A percentile compares a stretch with the other conserved stretches of the same genome.
phyloP scores from a whole-genome alignment of 805 yeast genomes.

The Ogataea ramenticola region DNA sequence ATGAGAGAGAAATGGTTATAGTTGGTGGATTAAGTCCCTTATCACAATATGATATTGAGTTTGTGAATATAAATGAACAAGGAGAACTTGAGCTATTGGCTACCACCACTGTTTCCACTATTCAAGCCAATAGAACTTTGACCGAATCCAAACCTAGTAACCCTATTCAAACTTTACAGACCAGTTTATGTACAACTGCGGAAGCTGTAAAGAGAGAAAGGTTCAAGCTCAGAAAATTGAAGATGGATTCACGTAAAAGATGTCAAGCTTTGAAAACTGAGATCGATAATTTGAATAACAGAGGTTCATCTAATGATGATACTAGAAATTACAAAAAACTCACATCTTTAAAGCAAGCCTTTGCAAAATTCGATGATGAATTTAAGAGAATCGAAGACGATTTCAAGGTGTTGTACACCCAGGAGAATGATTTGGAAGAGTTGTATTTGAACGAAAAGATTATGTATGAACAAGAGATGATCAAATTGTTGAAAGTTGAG shows the following conservation, averaged over 20 bases:
- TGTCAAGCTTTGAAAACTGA: constrained; percentile 45
- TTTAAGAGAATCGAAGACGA: constrained; percentile 28
- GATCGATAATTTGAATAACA: constrained; percentile 43
- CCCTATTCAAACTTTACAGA: constrained; percentile 59
- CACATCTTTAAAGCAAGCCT: constrained; percentile 40
- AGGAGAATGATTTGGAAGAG: constrained; percentile 32
- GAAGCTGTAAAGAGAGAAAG: constrained; percentile 52
- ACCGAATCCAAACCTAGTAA: constrained; percentile 31
- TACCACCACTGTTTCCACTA: constrained; percentile 26
- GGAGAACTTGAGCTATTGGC: constrained; percentile 24
- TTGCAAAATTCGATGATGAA: constrained; percentile 31
- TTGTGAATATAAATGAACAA: constrained; percentile 27
- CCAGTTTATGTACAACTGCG: constrained; percentile 57
- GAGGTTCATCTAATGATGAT: constrained; percentile 44
- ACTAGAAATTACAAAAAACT: constrained; percentile 48
- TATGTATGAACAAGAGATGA: constrained; percentile 27
- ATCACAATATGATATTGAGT: constrained; percentile 55
- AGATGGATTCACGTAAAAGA: constrained; percentile 52
- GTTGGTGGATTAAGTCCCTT: constrained; percentile 60
- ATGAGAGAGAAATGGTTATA: constrained; percentile 43
- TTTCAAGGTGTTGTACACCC: constrained; percentile 26
- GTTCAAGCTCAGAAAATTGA: constrained; percentile 45
- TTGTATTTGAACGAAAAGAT: constrained; percentile 29
- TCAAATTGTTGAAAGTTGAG: constrained; percentile 26
- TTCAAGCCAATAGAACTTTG: constrained; percentile 24